Percentiles rank a stretch among this genome's conserved stretches.
Conservation (phyloP, 176 grass and related monocot species). For the Rhynchospora pubera region DNA sequence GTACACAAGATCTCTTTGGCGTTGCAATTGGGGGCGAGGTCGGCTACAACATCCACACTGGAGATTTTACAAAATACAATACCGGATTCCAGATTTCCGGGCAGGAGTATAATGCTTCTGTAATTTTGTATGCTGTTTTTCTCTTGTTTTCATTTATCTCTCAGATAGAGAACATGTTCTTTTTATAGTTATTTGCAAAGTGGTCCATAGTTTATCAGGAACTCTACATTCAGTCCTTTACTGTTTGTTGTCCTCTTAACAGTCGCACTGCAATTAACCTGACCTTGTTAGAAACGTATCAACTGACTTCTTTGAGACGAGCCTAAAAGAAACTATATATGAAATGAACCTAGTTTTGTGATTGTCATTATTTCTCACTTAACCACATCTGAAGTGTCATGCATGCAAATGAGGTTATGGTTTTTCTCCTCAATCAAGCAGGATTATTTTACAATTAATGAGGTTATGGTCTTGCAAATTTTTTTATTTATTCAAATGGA, state of each 20-base stretch:
- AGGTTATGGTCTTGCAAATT: not conserved
- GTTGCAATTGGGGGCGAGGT: constrained; percentile 64
- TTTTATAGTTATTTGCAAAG: not conserved
- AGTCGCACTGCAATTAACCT: not conserved
- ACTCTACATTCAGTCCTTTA: not conserved
- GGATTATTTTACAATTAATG: too few relatives aligned
- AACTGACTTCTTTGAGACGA: not conserved
- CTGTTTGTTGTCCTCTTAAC: not conserved
- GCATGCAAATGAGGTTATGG: not conserved
- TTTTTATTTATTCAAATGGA: not conserved
- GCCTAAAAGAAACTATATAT: not conserved
- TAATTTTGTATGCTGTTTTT: constrained; percentile 50
- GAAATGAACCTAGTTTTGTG: not conserved
- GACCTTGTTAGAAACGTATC: not conserved
- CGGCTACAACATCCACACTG: constrained; percentile 62
- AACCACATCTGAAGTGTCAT: not conserved
- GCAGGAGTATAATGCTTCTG: constrained; percentile 57
- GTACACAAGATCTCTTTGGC: constrained; percentile 42
- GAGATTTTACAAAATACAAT: constrained; percentile 72
- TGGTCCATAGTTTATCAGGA: not conserved
- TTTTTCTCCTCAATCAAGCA: not conserved
- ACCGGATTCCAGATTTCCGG: constrained; percentile 52
- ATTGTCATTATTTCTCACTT: not conserved
- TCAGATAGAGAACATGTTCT: not conserved
- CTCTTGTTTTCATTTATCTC: not conserved